Evolutionary conservation across 768 basidiomycete genomes (phyloP).

Genomic region (Tricholoma sp.): DNA sequence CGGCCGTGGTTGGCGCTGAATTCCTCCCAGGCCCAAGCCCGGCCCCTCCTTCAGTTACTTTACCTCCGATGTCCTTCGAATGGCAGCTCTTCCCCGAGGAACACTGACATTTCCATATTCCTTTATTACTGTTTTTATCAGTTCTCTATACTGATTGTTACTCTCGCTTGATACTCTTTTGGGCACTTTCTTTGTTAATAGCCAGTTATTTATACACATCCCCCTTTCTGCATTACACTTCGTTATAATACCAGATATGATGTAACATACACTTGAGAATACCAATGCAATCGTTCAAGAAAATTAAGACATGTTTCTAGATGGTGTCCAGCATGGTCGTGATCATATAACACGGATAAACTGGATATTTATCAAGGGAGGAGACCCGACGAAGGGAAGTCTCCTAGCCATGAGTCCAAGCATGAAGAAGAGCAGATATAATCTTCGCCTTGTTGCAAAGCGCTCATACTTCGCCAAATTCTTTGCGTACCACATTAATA

Average conservation of each 20-base stretch:
- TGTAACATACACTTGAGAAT: slow-evolving; percentile 10
- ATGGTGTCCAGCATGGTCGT: background rate
- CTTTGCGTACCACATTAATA: slow-evolving; percentile 14
- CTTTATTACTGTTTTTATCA: background rate
- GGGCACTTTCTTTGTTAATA: background rate
- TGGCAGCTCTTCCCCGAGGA: background rate
- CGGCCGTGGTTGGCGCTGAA: slow-evolving; percentile 13
- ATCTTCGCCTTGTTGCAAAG: slow-evolving; percentile 11
- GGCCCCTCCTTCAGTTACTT: slow-evolving; percentile 5
- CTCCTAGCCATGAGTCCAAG: slow-evolving; percentile 17
- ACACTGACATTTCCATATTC: background rate
- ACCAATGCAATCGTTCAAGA: background rate
- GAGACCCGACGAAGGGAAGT: slow-evolving; percentile 18
- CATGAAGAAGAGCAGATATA: slow-evolving; percentile 18
- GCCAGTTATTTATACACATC: background rate
- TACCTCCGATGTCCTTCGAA: slow-evolving; percentile 4
- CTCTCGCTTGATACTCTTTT: background rate
- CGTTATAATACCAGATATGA: slow-evolving; percentile 2
- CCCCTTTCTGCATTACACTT: slow-evolving; percentile 6
- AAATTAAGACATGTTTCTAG: background rate
- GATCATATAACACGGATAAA: slow-evolving; percentile 12
- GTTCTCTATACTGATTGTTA: background rate
- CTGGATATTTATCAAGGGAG: slow-evolving; percentile 20
- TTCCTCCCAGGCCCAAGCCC: slow-evolving; percentile 9
- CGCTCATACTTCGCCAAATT: slow-evolving; percentile 13